Base-by-base conservation (phyloP, 306 rosid species). In the Spatholobus suberectus region DNA sequence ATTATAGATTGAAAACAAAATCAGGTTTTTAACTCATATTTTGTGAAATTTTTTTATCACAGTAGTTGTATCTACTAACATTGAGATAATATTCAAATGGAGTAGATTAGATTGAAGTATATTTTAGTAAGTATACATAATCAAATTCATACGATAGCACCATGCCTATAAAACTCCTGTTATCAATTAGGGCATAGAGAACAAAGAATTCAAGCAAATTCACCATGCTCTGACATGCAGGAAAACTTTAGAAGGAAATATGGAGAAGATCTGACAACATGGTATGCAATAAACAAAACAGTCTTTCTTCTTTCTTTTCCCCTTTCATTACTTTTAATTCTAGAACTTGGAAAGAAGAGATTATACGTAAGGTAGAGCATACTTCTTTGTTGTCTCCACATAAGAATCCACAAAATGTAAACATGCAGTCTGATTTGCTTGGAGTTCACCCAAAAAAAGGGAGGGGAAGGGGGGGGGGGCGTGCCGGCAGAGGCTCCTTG, bases 171-270 rank as follows among this genome's bases (percentile, higher is more conserved):
- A 32, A 62, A 76, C 37, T 69, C 47, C 37, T 13, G 35, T 40
- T 29, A 51, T 54, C 63, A 29, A 81, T 73, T 38, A 26, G 20
- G 38, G 78, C 0, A 6, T 52, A 59, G 32, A 71, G 72, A 63
- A 65, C 38, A 81, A 71, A 41, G 37, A 76, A 69, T 20, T 29
- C 38, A 52, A 73, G 57, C 5, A 24, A 67, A 75, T 68, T 74
- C 11, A 1, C 7, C 46, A 1, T 18, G 21, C 32, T 73, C 32
- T 23, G 44, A 65, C 21, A 55, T 35, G 37, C 57, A 59, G 84
- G 8, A 68, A 26, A 43, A 32, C 1, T 68, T 55, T 41, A 41
- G 23, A 75, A 61, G 52, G 57, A 23, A 68, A 10, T 57, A 34
- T 29, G 71, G 75, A 81, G 47, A 67, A 66, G 54, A 47, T 73